Base-by-base conservation (phyloP, 352 stramenopile genomes). In the Pythium monospermum region DNA sequence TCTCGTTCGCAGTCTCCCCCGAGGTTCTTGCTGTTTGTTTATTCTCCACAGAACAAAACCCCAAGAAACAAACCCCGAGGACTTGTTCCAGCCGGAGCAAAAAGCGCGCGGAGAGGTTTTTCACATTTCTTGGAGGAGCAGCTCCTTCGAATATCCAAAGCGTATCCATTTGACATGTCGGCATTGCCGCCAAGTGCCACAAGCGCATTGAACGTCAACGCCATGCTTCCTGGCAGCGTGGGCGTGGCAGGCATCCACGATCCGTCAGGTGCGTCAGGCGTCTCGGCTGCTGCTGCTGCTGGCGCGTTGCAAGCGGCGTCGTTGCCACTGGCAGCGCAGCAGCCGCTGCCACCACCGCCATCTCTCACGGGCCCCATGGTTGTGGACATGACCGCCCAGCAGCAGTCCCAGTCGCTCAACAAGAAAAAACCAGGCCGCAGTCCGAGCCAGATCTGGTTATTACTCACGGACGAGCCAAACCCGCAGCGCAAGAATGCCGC, bases 391-490 rank as follows among this genome's bases (percentile, higher is more conserved):
- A n/a, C n/a, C n/a, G n/a, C n/a, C n/a, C n/a, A n/a, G n/a, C 12
- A 16, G 40, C 13, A 32, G n/a, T 22, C 45, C 19, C 40, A 33
- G 35, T 42, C 49, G 26, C 58, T 69, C 18, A 87, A 85, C 64
- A 91, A 91, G 61, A 91, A 91, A 47, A 69, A 69, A 28, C 57
- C 61, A 4, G 61, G 61, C 15, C 50, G 61, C 35, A 69, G 61
- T 48, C 49, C 57, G 57, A 65, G 57, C 57, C 49, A 60, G 66
- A 91, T 91, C 45, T 91, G 80, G 81, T 67, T 85, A 63, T 69
- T 92, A 45, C 67, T 92, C 49, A 92, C 81, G 27, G 81, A 92
- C 61, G 81, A 92, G 43, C 71, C 74, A 13, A 73, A 88, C 61
- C 81, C 81, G 44, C 78, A 92, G 54, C 74, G 78, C 10, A 78